These are phyloP conservation scores for Phytophthora chlamydospora DNA, from an alignment of 352 stramenopile genomes.

Conservation along the genomic window DNA sequence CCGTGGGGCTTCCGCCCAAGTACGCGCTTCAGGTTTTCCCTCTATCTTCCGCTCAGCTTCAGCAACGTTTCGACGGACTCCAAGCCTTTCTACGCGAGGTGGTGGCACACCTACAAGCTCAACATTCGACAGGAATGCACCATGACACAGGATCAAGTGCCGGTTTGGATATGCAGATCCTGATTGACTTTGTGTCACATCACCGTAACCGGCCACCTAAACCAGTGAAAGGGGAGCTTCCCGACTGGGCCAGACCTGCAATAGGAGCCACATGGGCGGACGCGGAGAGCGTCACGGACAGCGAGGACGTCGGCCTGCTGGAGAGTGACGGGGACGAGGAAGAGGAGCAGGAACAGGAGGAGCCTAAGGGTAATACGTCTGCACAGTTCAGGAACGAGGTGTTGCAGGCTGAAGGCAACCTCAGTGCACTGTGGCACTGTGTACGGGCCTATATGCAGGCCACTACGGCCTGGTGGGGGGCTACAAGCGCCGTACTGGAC, in stretches of 20 bases:
- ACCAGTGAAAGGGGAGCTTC: conserved; percentile 48
- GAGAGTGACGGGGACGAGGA: conserved; percentile 35
- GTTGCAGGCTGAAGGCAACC: conserved; percentile 70
- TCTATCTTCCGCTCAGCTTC: conserved; percentile 62
- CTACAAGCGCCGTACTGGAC: conserved; percentile 54
- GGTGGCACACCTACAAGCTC: conserved; percentile 44
- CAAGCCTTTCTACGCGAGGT: conserved; percentile 61
- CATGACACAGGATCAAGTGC: conserved; percentile 64
- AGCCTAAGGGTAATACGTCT: conserved; percentile 25
- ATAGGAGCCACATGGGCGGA: conserved; percentile 49
- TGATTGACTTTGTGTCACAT: conserved; percentile 75
- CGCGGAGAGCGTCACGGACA: conserved; percentile 64
- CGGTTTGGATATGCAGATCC: conserved; percentile 85
- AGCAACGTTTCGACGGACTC: conserved; percentile 73
- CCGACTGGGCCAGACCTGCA: conserved; percentile 63
- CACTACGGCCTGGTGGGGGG: conserved; percentile 66
- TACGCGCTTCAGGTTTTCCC: conserved; percentile 84
- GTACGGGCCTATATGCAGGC: conserved; percentile 67
- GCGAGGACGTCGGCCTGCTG: conserved; percentile 56
- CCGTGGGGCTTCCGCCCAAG: conserved; percentile 76
- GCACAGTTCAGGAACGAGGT: conserved; percentile 77
- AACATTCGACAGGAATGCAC: conserved; percentile 62
- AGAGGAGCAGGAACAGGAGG: conserved; percentile 20
- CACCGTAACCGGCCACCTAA: conserved; percentile 70
- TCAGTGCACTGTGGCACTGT: conserved; percentile 80